Conservation (phyloP, 2,329 filamentous ascomycete species). For the Domatiomyces globalis region DNA sequence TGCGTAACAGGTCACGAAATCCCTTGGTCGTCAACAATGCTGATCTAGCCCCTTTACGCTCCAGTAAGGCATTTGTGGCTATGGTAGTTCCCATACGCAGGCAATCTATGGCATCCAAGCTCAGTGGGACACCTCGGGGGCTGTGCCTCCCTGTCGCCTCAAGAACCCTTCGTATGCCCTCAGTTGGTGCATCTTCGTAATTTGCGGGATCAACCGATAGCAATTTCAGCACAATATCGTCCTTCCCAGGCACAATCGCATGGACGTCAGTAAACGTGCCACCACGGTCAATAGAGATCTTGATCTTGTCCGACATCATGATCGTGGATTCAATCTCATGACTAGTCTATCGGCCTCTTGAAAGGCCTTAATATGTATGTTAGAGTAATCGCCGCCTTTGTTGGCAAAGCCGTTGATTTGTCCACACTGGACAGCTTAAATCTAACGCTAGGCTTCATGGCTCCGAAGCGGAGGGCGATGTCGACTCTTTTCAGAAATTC, state of each 20-base stretch:
- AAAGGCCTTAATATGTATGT: conserved; percentile 80
- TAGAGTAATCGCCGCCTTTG: conserved; percentile 86
- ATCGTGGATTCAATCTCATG: conserved; percentile 37
- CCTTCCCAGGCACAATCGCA: conserved; percentile 24
- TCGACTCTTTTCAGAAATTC: conserved; percentile 58
- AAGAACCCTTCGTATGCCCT: conserved; percentile 66
- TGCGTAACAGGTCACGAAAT: conserved; percentile 72
- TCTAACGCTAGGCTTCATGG: conserved; percentile 71
- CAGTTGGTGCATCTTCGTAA: conserved; percentile 44
- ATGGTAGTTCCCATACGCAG: conserved; percentile 90
- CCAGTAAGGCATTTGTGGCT: conserved; percentile 73
- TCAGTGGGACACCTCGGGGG: conserved; percentile 16
- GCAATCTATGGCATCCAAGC: conserved; percentile 12
- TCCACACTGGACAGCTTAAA: conserved; percentile 63
- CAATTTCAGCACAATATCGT: conserved; percentile 28
- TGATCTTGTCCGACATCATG: conserved; percentile 3
- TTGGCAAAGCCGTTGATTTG: conserved; percentile 82
- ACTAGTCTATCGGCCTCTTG: conserved; percentile 49
- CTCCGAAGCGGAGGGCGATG: conserved; percentile 67
- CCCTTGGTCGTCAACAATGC: conserved; percentile 77
- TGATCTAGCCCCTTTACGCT: conserved; percentile 78
- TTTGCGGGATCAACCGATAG: conserved; percentile 28
- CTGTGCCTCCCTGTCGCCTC: conserved; percentile 26
- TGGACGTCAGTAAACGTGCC: conserved; percentile 29
- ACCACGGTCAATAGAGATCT: conserved; percentile 22